Evolutionary conservation across 2,329 filamentous ascomycete genomes (phyloP).

Genomic region (Alternaria hordeiaustralica): DNA sequence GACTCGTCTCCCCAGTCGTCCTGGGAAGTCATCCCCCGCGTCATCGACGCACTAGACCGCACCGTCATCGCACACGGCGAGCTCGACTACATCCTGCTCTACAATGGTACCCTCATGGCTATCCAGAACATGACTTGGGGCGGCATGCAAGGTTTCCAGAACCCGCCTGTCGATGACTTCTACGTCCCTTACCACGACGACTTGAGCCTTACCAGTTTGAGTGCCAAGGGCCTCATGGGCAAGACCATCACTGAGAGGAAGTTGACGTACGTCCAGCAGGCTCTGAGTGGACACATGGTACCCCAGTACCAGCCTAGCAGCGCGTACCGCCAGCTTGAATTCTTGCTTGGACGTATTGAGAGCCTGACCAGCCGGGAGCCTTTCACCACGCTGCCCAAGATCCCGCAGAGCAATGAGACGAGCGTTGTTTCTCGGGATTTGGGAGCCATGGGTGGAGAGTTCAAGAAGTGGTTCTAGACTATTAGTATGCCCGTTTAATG

Average conservation of each 20-base stretch:
- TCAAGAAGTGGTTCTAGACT: constrained; percentile 17
- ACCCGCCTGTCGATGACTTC: constrained; percentile 65
- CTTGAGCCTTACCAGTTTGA: constrained; percentile 55
- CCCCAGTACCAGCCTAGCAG: constrained; percentile 72
- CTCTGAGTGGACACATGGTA: constrained; percentile 70
- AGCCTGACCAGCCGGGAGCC: constrained; percentile 53
- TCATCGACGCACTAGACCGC: constrained; percentile 74
- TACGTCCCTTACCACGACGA: constrained; percentile 70
- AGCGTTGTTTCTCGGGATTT: constrained; percentile 8
- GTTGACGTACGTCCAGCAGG: constrained; percentile 72
- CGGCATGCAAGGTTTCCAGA: constrained; percentile 72
- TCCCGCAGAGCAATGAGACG: constrained; percentile 11
- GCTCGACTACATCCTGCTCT: constrained; percentile 71
- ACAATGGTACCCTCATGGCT: constrained; percentile 72
- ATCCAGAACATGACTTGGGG: constrained; percentile 86
- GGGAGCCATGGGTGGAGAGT: constrained; percentile 1
- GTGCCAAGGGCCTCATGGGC: constrained; percentile 72
- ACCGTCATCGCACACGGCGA: constrained; percentile 77
- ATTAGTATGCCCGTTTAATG: neutral
- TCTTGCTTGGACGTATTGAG: constrained; percentile 72
- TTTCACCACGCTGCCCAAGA: constrained; percentile 36
- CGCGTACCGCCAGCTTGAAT: constrained; percentile 75
- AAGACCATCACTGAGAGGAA: constrained; percentile 75
- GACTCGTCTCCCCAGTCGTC: constrained; percentile 64
- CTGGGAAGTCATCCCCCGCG: constrained; percentile 67